Evolutionary conservation across 2,329 filamentous ascomycete species (phyloP).

Genomic region (Alternaria viburni): DNA sequence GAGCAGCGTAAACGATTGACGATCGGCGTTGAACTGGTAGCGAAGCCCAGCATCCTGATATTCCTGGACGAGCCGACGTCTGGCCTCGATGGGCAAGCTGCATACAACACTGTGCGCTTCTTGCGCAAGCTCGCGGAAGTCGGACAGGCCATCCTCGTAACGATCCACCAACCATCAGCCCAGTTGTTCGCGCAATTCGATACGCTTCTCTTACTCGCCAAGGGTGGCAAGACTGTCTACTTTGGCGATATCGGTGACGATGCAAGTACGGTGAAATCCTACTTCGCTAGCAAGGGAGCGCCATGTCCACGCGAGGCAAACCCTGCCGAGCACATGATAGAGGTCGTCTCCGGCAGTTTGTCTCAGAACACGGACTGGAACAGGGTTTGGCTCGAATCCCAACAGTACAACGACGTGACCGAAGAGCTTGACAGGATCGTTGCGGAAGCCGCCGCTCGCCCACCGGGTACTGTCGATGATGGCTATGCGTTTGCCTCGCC

Average conservation of each 20-base stretch:
- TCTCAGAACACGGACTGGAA: slow-evolving; percentile 31
- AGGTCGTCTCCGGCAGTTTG: slow-evolving; percentile 62
- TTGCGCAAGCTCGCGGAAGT: background rate
- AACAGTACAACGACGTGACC: slow-evolving; percentile 33
- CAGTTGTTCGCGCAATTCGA: slow-evolving; percentile 85
- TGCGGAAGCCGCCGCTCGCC: slow-evolving; percentile 39
- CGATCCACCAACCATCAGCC: slow-evolving; percentile 84
- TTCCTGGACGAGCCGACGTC: slow-evolving; percentile 79
- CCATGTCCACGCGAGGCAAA: slow-evolving; percentile 59
- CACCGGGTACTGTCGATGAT: slow-evolving; percentile 42
- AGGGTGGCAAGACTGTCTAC: slow-evolving; percentile 78
- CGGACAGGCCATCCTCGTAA: slow-evolving; percentile 61
- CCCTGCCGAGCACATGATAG: slow-evolving; percentile 77
- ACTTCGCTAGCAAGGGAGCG: slow-evolving; percentile 58
- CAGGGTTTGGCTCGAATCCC: slow-evolving; percentile 44
- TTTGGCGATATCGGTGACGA: slow-evolving; percentile 80
- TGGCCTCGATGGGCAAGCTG: slow-evolving; percentile 60
- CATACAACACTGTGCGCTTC: background rate
- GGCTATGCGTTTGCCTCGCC: slow-evolving; percentile 34
- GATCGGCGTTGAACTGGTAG: slow-evolving; percentile 63
- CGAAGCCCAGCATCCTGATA: slow-evolving; percentile 70
- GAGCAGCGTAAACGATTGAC: slow-evolving; percentile 54
- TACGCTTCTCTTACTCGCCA: slow-evolving; percentile 74
- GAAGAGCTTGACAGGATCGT: slow-evolving; percentile 45
- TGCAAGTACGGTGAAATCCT: slow-evolving; percentile 68